A percentile compares a stretch with the other conserved stretches of the same genome.
phyloP scores from a whole-genome alignment of 1,284 basidiomycete species.

The Fomitopsis schrenkii region DNA sequence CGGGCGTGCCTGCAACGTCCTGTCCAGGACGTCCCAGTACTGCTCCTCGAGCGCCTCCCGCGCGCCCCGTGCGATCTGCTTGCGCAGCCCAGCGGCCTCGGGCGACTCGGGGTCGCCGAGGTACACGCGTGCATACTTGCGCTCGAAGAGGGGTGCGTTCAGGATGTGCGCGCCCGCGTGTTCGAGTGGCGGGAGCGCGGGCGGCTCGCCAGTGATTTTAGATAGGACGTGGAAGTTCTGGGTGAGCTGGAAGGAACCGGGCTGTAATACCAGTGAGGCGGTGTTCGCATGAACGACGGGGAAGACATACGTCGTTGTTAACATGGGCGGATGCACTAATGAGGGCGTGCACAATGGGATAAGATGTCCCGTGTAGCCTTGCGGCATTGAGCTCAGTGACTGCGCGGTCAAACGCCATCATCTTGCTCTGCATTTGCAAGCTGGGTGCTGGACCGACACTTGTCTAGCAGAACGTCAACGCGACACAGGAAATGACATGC shows the following conservation, averaged over 20 bases:
- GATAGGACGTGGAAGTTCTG: conserved; percentile 70
- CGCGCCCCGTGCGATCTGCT: conserved; percentile 71
- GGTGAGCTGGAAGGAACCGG: conserved; percentile 51
- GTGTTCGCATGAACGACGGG: not conserved
- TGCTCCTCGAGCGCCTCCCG: conserved; percentile 77
- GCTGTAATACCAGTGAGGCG: conserved; percentile 26
- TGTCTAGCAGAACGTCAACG: conserved; percentile 28
- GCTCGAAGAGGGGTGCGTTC: conserved; percentile 68
- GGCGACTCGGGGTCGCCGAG: conserved; percentile 65
- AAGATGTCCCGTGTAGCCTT: conserved; percentile 67
- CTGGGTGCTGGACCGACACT: conserved; percentile 53
- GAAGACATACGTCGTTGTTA: conserved; percentile 48
- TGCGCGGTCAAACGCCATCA: conserved; percentile 91
- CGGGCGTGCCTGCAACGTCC: conserved; percentile 80
- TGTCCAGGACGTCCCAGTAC: conserved; percentile 84
- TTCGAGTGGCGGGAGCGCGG: conserved; percentile 63
- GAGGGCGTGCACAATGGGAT: conserved; percentile 69
- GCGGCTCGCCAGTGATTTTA: conserved; percentile 68
- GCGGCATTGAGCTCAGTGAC: conserved; percentile 73
- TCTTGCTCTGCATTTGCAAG: conserved; percentile 85
- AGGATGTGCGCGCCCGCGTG: conserved; percentile 76
- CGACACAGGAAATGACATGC: not conserved
- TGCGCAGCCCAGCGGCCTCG: conserved; percentile 57
- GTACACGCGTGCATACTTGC: conserved; percentile 71
- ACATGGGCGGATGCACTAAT: conserved; percentile 58